phyloP scores from a whole-genome alignment of 306 rosid species.

The Datisca glomerata region DNA sequence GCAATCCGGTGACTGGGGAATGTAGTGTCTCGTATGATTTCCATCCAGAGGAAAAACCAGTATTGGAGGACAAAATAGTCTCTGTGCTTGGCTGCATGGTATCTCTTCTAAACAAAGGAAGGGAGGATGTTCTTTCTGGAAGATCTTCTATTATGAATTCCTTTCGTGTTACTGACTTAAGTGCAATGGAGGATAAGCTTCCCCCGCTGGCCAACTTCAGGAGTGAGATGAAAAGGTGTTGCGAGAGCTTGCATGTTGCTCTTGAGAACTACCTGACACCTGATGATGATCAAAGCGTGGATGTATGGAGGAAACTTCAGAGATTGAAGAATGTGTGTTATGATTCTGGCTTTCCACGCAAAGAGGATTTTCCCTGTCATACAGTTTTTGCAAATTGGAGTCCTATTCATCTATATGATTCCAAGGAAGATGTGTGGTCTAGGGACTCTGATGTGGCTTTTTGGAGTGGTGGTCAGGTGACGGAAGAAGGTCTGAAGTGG shows the following conservation, averaged over 20 bases:
- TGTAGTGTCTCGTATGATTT: constrained; percentile 66
- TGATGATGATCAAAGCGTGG: constrained; percentile 44
- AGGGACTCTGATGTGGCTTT: constrained; percentile 54
- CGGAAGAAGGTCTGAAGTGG: constrained; percentile 91
- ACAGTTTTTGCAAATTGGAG: constrained; percentile 72
- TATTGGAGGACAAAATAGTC: constrained; percentile 77
- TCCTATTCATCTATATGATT: constrained; percentile 42
- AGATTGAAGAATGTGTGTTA: constrained; percentile 83
- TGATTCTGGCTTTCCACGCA: constrained; percentile 65
- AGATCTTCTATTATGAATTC: constrained; percentile 38
- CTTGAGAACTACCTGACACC: constrained; percentile 60
- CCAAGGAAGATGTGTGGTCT: constrained; percentile 30
- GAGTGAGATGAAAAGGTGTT: constrained; percentile 88
- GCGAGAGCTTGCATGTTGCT: constrained; percentile 91
- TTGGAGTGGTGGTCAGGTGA: constrained; percentile 96
- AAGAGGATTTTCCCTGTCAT: constrained; percentile 65
- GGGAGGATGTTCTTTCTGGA: constrained; percentile 79
- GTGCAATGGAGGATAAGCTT: constrained; percentile 37
- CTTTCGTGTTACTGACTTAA: constrained; percentile 23
- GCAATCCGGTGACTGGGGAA: constrained; percentile 71
- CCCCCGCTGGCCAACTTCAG: constrained; percentile 81
- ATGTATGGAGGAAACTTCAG: constrained; percentile 91
- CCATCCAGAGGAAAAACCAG: constrained; percentile 47
- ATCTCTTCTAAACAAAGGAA: constrained; percentile 58
- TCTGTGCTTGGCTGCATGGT: constrained; percentile 83